phyloP scores from a whole-genome alignment of 371 early-diverging fungal genomes.

The Rhizopus arrhizus region DNA sequence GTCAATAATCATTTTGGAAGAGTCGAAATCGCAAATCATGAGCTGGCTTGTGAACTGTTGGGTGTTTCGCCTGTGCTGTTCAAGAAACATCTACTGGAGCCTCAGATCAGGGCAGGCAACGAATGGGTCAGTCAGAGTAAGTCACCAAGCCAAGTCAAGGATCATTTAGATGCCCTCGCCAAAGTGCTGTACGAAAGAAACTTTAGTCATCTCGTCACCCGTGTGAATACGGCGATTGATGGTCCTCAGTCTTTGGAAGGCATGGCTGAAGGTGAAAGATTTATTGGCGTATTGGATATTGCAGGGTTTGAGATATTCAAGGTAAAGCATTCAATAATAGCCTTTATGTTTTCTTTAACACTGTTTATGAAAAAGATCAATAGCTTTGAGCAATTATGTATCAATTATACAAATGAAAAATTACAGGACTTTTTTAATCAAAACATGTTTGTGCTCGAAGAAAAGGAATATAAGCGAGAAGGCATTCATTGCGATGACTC shows the following conservation, averaged over 20 bases:
- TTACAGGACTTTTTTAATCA: constrained; percentile 99
- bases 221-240: constrained; percentile 90
- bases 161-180: constrained; percentile 93
- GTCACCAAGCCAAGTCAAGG: constrained; percentile 84
- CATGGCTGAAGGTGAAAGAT: constrained; percentile 38
- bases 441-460: constrained; percentile 99
- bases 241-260: constrained; percentile 56
- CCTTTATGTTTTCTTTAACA: background rate
- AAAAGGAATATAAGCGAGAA: constrained; percentile 97
- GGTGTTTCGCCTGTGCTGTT: constrained; percentile 90
- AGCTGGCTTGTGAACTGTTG: constrained; percentile 90
- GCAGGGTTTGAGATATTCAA: constrained; percentile 99
- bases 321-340: constrained; percentile 35
- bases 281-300: constrained; percentile 99
- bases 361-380: constrained; percentile 62
- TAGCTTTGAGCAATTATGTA: constrained; percentile 99
- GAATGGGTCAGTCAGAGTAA: constrained; percentile 96
- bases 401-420: constrained; percentile 99
- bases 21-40: constrained; percentile 82
- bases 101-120: constrained; percentile 93
- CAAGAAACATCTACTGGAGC: constrained; percentile 84
- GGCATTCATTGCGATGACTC: constrained; percentile 92
- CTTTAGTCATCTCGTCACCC: constrained; percentile 89
- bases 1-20: constrained; percentile 79
- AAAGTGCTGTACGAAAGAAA: constrained; percentile 97